phyloP scores from a whole-genome alignment of 768 basidiomycete species.

The Suillus hirtellus region DNA sequence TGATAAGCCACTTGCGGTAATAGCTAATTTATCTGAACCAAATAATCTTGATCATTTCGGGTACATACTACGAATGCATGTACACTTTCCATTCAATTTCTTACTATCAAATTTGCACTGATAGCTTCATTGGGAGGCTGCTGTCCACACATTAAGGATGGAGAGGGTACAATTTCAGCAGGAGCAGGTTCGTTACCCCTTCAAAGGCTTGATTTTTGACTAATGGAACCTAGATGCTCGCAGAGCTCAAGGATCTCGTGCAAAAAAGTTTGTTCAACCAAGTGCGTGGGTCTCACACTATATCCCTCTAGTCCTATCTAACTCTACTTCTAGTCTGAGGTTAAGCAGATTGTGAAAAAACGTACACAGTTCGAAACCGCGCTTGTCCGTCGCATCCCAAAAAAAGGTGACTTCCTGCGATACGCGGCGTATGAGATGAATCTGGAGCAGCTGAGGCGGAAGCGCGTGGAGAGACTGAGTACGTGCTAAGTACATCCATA shows the following conservation, averaged over 20 bases:
- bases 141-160: conserved; percentile 46
- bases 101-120: background rate
- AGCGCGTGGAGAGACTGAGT: conserved; percentile 75
- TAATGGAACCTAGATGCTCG: conserved; percentile 68
- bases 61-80: background rate
- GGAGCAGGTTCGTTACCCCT: conserved; percentile 62
- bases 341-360: conserved; percentile 81
- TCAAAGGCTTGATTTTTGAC: background rate
- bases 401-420: conserved; percentile 85
- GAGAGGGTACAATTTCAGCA: conserved; percentile 94
- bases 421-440: conserved; percentile 93
- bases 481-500: conserved; percentile 27
- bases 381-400: conserved; percentile 79
- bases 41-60: background rate
- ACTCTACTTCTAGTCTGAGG: conserved; percentile 56
- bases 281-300: conserved; percentile 41
- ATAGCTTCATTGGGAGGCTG: background rate
- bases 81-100: background rate
- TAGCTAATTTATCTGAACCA: background rate
- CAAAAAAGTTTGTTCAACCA: conserved; percentile 83
- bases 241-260: conserved; percentile 90
- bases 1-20: background rate
- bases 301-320: conserved; percentile 5
- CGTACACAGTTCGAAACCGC: conserved; percentile 82
- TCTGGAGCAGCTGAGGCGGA: conserved; percentile 76